Evolutionary conservation across 495 filamentous ascomycete species (phyloP), one percentile per base, ranked within the genome.

Genomic region (Penicillium odoratum): DNA sequence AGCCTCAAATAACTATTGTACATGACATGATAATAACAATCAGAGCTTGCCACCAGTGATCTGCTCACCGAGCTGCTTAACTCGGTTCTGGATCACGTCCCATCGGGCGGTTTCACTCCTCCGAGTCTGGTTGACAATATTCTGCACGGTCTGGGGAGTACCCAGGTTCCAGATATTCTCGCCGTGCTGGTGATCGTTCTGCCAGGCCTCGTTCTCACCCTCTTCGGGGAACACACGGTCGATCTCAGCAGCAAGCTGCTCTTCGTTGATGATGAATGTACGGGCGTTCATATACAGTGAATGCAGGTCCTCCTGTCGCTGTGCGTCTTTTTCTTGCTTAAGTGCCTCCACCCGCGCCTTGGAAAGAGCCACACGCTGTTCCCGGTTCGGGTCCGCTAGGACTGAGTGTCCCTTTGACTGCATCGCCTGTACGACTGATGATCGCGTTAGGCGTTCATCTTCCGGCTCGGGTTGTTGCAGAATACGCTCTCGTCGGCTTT

Each of bases 41-140:
- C 69, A 82, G 69, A 88, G 75, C 77, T 86, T 89, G 55, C 87
- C 87, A 40, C 87, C 87, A 18, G 85, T 89, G 59, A 90, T 72
- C 67, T 83, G 76, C 72, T 90, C 87, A 18, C 78, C 84, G 63
- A 90, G 79, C 69, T 78, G 81, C 75, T 78, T 82, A 61, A 88
- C 74, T 70, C 87, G 81, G 60, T 82, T 72, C 61, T 81, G 77
- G 25, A 70, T 74, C 11, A 83, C n/a, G 57, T 74, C 71, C 74
- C 74, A 80, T 59, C 65, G 70, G 64, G 58, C 57, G 45, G 61
- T 51, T 62, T 72, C 72, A 53, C 55, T 70, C 64, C 63, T 74
- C 44, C 58, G 67, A 3, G 59, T 53, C 42, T 71, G 70, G 40
- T 66, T 71, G 49, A 69, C 66, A 57, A 74, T 68, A 7, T 53